Evolutionary conservation across 805 yeast species (phyloP).

Genomic region (Kregervanrija pseudodelftensis): DNA sequence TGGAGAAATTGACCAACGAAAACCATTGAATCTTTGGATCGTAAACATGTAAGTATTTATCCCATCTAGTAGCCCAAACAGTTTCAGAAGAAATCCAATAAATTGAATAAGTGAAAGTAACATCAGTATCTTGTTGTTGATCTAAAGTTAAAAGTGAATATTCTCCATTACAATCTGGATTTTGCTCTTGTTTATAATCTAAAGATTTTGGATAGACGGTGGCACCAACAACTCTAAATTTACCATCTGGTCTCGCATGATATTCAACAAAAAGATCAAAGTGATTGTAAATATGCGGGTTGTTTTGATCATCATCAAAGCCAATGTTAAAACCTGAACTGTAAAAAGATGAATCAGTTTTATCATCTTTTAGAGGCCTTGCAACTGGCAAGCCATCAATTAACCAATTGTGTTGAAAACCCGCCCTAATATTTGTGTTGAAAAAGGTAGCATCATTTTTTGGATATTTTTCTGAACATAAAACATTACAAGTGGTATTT

Average conservation of each 20-base stretch:
- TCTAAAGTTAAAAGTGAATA: constrained; percentile 40
- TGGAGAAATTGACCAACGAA: constrained; percentile 77
- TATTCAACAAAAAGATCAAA: constrained; percentile 74
- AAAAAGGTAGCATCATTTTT: constrained; percentile 68
- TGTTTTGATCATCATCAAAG: constrained; percentile 43
- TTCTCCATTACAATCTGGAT: constrained; percentile 20
- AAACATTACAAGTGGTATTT: constrained; percentile 55
- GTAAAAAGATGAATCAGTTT: constrained; percentile 57
- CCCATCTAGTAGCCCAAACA: constrained; percentile 99
- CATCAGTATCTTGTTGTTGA: constrained; percentile 45
- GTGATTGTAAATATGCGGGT: constrained; percentile 71
- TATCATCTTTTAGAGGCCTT: constrained; percentile 44
- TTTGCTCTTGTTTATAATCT: constrained; percentile 10
- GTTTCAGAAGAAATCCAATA: constrained; percentile 61
- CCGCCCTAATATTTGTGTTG: constrained; percentile 70
- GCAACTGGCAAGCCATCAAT: constrained; percentile 95
- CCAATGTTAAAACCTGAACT: constrained; percentile 83
- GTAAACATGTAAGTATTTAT: constrained; percentile 83
- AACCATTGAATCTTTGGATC: constrained; percentile 97
- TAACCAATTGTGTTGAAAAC: constrained; percentile 86
- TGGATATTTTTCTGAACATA: constrained; percentile 59
- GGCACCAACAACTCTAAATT: constrained; percentile 87
- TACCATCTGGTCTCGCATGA: constrained; percentile 62
- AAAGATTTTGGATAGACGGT: constrained; percentile 63
- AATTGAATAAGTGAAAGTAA: constrained; percentile 82